These are phyloP conservation scores for Saturnispora besseyi DNA, from an alignment of 805 yeast species.

Conservation along the genomic window DNA sequence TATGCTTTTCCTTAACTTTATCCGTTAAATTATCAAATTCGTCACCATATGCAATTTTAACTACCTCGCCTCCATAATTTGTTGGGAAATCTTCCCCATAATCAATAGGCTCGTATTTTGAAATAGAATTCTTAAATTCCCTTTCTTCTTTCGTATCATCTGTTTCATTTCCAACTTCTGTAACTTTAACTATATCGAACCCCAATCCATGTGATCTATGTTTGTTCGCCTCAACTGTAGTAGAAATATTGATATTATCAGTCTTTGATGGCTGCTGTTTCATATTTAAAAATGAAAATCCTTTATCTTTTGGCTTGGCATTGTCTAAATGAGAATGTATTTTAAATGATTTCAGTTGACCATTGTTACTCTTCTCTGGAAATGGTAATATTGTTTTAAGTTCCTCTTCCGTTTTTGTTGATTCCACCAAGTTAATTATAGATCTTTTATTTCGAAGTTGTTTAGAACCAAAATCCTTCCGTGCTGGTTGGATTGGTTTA, in stretches of 20 bases:
- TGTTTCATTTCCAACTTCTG: neutral
- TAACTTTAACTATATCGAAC: constrained; percentile 4
- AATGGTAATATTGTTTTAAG: neutral
- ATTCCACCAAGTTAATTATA: constrained; percentile 7
- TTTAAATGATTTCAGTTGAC: constrained; percentile 12
- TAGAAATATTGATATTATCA: neutral
- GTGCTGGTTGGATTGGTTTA: neutral
- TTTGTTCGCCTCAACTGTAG: neutral
- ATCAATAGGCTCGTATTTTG: constrained; percentile 3
- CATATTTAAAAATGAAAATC: neutral
- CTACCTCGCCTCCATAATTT: constrained; percentile 16
- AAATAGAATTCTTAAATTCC: neutral
- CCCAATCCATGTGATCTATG: constrained; percentile 2
- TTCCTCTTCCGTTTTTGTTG: neutral
- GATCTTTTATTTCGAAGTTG: constrained; percentile 4
- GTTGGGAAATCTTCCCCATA: constrained; percentile 3
- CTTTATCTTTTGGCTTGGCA: neutral
- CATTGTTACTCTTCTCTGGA: neutral
- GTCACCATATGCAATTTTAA: constrained; percentile 18
- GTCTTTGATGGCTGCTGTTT: neutral
- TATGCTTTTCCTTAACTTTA: constrained; percentile 6
- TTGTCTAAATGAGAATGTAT: constrained; percentile 2
- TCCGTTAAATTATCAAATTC: constrained; percentile 14
- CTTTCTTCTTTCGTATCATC: neutral
- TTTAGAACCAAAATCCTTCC: neutral